Conservation (phyloP, 2,329 filamentous ascomycete genomes). For the Pseudogymnoascus sp. region DNA sequence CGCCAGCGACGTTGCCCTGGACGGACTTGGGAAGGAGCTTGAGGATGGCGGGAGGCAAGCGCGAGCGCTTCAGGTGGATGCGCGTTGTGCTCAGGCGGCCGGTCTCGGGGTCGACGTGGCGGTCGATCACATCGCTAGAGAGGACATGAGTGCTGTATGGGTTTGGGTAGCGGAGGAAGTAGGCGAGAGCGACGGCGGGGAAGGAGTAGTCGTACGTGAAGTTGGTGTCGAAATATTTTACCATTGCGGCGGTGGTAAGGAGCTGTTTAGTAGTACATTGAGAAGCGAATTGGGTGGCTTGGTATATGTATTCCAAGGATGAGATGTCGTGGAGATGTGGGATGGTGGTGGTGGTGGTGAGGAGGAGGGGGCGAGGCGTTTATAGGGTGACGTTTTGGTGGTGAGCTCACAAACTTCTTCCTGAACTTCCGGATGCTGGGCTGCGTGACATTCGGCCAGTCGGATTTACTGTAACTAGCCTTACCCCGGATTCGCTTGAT, state of each 20-base stretch:
- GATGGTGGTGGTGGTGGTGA: constrained; percentile 9
- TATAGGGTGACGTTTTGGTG: constrained; percentile 3
- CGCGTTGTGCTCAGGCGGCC: constrained; percentile 71
- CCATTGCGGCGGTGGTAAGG: constrained; percentile 22
- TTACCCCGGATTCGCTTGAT: constrained; percentile 7
- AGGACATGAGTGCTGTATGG: constrained; percentile 77
- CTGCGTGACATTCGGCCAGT: constrained; percentile 5
- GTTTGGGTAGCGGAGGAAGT: constrained; percentile 84
- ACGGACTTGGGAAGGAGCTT: constrained; percentile 67
- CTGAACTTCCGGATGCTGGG: constrained; percentile 4
- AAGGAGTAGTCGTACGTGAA: constrained; percentile 76
- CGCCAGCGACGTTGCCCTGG: constrained; percentile 47
- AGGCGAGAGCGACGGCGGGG: constrained; percentile 78
- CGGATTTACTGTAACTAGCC: background rate
- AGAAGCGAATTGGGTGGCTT: background rate
- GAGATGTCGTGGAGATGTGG: constrained; percentile 15
- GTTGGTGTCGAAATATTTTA: constrained; percentile 42
- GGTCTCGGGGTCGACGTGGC: constrained; percentile 63
- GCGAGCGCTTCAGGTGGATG: constrained; percentile 74
- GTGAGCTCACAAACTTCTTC: constrained; percentile 8
- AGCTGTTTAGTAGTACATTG: constrained; percentile 9
- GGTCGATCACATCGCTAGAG: constrained; percentile 75
- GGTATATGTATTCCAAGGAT: background rate
- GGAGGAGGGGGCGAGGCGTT: constrained; percentile 6
- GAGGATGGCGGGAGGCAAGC: constrained; percentile 65